Conservation (phyloP, 163 green algal genomes). For the Smithsoniella earleae region DNA sequence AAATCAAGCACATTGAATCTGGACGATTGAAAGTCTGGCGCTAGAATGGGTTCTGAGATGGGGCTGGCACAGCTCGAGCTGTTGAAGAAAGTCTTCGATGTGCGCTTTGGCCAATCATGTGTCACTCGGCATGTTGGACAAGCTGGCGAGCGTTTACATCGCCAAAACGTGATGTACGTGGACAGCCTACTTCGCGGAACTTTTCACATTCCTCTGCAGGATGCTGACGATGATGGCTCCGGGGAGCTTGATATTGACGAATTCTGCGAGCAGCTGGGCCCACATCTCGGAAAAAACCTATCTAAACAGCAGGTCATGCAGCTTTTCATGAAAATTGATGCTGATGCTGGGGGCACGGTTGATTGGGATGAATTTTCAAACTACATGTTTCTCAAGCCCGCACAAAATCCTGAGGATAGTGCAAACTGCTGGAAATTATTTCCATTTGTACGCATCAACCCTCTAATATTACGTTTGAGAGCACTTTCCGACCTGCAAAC, state of each 20-base stretch:
- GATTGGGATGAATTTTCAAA: conserved; percentile 83
- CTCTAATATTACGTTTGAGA: too few species aligned
- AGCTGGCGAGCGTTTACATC: too few species aligned
- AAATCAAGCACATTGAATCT: too few species aligned
- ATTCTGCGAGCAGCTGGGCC: conserved; percentile 67
- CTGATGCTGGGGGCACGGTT: conserved; percentile 71
- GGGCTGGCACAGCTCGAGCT: conserved; percentile 51
- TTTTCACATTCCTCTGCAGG: conserved; percentile 37
- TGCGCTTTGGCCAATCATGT: conserved; percentile 30
- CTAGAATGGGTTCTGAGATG: conserved; percentile 46
- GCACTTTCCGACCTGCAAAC: too few species aligned
- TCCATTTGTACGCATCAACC: conserved; percentile 31
- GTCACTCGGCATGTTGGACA: background rate
- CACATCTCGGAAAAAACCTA: conserved; percentile 48
- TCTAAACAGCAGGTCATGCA: conserved; percentile 50
- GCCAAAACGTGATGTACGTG: conserved; percentile 14
- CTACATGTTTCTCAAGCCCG: conserved; percentile 70
- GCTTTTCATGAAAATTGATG: conserved; percentile 85
- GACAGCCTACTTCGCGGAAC: conserved; percentile 1
- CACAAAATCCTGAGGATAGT: conserved; percentile 38
- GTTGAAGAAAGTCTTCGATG: conserved; percentile 64
- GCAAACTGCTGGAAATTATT: conserved; percentile 62
- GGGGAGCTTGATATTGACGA: conserved; percentile 72
- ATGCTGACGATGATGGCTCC: conserved; percentile 66
- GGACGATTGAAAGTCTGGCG: too few species aligned